These are phyloP conservation scores for Marchantia polymorpha DNA, from an alignment of 225 moss, liverwort and hornwort genomes.

Conservation along the genomic window DNA sequence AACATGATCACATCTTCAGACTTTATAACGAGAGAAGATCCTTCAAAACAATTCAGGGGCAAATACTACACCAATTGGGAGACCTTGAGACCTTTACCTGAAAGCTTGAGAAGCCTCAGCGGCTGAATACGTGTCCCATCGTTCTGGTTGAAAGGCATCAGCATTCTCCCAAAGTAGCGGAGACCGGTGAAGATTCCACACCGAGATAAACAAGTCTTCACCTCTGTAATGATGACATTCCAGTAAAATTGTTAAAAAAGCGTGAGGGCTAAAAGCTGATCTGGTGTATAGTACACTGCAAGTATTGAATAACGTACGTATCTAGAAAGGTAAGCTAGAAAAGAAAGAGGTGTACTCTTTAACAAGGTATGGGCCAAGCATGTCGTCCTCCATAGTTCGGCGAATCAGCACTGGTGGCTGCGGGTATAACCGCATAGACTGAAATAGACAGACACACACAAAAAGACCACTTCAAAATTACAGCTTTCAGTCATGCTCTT, in stretches of 20 bases:
- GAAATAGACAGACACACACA: conserved; percentile 22
- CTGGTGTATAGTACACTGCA: neutral
- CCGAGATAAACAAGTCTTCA: conserved; percentile 84
- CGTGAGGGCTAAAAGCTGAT: neutral
- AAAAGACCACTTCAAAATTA: neutral
- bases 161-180: conserved; percentile 65
- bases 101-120: conserved; percentile 74
- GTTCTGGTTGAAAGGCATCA: conserved; percentile 70
- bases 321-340: neutral
- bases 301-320: neutral
- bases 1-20: too few relatives aligned
- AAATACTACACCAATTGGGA: too few relatives aligned
- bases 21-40: too few relatives aligned
- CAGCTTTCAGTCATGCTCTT: neutral
- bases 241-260: neutral
- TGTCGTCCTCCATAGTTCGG: conserved; percentile 61
- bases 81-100: conserved; percentile 38
- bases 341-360: conserved; percentile 26
- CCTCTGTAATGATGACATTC: conserved; percentile 45
- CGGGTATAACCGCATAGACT: conserved; percentile 86
- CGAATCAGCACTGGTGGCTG: conserved; percentile 90
- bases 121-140: conserved; percentile 67
- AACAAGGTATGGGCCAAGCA: conserved; percentile 59
- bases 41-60: too few relatives aligned
- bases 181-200: conserved; percentile 81